Percentiles rank a stretch among this genome's conserved stretches.
These are phyloP conservation scores for Leccinellum luteum DNA, from an alignment of 768 basidiomycete species.

Conservation along the genomic window DNA sequence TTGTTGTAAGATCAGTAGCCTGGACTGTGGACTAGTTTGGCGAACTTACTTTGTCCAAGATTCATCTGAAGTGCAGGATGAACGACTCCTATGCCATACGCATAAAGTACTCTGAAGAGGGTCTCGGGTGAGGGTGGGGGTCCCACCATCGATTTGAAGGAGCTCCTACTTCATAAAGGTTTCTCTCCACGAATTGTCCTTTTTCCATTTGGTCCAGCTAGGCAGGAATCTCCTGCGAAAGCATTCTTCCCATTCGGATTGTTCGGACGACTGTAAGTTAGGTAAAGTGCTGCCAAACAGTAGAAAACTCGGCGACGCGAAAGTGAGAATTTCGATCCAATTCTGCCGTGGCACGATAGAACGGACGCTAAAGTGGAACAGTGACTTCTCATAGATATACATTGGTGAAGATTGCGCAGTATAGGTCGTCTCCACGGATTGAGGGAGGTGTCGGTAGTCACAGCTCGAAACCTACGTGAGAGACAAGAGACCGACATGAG, in stretches of 20 bases:
- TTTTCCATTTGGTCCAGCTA: slow-evolving; percentile 72
- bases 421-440: slow-evolving; percentile 80
- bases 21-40: background rate
- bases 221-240: slow-evolving; percentile 72
- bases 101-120: slow-evolving; percentile 52
- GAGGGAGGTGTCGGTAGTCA: slow-evolving; percentile 60
- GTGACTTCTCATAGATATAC: slow-evolving; percentile 44
- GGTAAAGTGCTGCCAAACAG: slow-evolving; percentile 69
- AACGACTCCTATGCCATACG: slow-evolving; percentile 65
- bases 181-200: slow-evolving; percentile 60
- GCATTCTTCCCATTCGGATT: slow-evolving; percentile 77
- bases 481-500: slow-evolving; percentile 59
- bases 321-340: slow-evolving; percentile 73
- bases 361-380: slow-evolving; percentile 62
- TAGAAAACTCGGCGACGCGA: slow-evolving; percentile 60
- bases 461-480: slow-evolving; percentile 53
- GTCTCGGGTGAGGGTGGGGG: slow-evolving; percentile 11
- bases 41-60: slow-evolving; percentile 72
- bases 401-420: slow-evolving; percentile 48
- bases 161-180: slow-evolving; percentile 60
- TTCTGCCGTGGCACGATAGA: slow-evolving; percentile 69
- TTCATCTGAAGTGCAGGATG: slow-evolving; percentile 75
- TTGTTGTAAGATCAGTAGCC: background rate
- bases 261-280: slow-evolving; percentile 60
- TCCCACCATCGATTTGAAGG: slow-evolving; percentile 1